A percentile compares a stretch with the other conserved stretches of the same genome.
Conservation (phyloP, 1,284 basidiomycete genomes). For the Porogramme epimiltina region DNA sequence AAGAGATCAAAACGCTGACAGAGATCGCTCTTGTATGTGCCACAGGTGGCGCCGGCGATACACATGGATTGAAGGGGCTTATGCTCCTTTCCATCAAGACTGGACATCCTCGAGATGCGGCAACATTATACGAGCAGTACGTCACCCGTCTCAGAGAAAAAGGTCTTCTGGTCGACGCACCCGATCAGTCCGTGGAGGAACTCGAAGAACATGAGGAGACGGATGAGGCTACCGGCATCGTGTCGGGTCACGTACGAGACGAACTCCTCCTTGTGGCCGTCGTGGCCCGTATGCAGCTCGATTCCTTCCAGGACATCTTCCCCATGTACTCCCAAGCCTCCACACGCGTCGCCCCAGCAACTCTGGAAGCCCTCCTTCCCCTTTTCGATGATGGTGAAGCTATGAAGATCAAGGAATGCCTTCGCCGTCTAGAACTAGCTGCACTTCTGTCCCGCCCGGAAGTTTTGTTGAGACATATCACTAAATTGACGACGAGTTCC, state of each 20-base stretch:
- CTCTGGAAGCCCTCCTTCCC: slow-evolving; percentile 40
- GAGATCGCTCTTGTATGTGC: slow-evolving; percentile 52
- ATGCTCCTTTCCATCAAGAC: slow-evolving; percentile 49
- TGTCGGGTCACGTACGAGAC: slow-evolving; percentile 19
- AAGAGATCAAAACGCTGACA: slow-evolving; percentile 37
- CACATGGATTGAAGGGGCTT: slow-evolving; percentile 49
- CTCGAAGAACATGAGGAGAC: background rate
- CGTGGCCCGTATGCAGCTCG: slow-evolving; percentile 58
- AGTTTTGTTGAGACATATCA: slow-evolving; percentile 51
- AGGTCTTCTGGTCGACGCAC: background rate
- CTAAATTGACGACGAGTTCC: slow-evolving; percentile 40
- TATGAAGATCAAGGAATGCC: slow-evolving; percentile 44
- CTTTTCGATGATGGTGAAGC: slow-evolving; percentile 33
- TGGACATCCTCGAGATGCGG: slow-evolving; percentile 41
- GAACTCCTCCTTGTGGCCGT: slow-evolving; percentile 52
- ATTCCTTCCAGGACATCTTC: slow-evolving; percentile 56
- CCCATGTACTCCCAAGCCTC: slow-evolving; percentile 40
- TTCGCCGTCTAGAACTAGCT: slow-evolving; percentile 50
- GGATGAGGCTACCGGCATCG: background rate
- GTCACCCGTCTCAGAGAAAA: slow-evolving; percentile 15
- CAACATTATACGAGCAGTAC: slow-evolving; percentile 51
- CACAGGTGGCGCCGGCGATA: slow-evolving; percentile 34
- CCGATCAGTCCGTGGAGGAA: background rate
- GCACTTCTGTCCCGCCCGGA: slow-evolving; percentile 50
- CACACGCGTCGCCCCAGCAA: slow-evolving; percentile 37